These are phyloP conservation scores for Ephemerocybe angulata DNA, from an alignment of 768 basidiomycete genomes.

Conservation along the genomic window DNA sequence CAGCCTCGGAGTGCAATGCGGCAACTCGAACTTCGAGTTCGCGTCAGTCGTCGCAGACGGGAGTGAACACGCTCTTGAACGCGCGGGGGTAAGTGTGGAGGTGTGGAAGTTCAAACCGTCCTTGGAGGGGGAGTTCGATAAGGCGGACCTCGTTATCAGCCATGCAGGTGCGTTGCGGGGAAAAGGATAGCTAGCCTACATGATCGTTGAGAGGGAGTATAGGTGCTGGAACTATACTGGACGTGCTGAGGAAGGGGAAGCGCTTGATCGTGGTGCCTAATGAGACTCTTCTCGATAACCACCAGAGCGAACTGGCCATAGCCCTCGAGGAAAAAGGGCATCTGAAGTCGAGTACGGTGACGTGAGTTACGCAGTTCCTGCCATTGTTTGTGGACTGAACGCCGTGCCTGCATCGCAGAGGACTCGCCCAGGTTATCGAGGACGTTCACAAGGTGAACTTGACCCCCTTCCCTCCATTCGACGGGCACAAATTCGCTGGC, in stretches of 20 bases:
- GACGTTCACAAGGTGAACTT: slow-evolving; percentile 43
- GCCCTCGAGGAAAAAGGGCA: slow-evolving; percentile 57
- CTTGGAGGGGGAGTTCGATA: slow-evolving; percentile 59
- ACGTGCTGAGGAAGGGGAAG: slow-evolving; percentile 72
- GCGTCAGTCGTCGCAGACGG: slow-evolving; percentile 27
- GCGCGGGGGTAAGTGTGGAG: slow-evolving; percentile 51
- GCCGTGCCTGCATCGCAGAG: slow-evolving; percentile 31
- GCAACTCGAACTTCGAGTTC: slow-evolving; percentile 54
- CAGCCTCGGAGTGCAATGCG: slow-evolving; percentile 71
- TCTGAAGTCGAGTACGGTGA: slow-evolving; percentile 51
- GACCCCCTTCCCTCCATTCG: slow-evolving; percentile 63
- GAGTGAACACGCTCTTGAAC: slow-evolving; percentile 23
- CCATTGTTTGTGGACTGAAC: too few relatives aligned
- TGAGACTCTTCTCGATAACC: slow-evolving; percentile 82
- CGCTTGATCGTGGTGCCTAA: slow-evolving; percentile 89
- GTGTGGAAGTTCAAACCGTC: slow-evolving; percentile 74
- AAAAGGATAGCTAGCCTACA: background rate
- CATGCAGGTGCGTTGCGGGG: slow-evolving; percentile 72
- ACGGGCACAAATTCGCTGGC: slow-evolving; percentile 61
- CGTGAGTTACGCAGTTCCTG: too few relatives aligned
- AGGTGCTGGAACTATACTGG: slow-evolving; percentile 95
- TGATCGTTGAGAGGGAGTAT: background rate
- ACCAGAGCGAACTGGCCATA: slow-evolving; percentile 85
- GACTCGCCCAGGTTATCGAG: slow-evolving; percentile 52
- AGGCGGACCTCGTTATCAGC: slow-evolving; percentile 79